Evolutionary conservation across 345 rosid genomes (phyloP), one percentile per base, ranked within the genome.

Genomic region (Aurinia saxatilis): DNA sequence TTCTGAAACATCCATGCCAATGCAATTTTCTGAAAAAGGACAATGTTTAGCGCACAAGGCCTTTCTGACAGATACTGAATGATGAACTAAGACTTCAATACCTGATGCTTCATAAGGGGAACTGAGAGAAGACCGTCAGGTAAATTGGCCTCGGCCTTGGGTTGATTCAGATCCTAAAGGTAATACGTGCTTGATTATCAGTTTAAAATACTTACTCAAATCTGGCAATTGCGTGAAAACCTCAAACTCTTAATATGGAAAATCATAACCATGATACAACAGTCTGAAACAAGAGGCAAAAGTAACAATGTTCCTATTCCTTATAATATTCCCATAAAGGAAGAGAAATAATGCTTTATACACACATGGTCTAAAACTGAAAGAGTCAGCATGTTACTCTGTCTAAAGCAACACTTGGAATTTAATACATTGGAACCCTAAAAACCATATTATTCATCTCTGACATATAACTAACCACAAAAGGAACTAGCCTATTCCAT

Each of bases 1-100:
- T 83, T 92, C 63, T 84, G 95, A 76, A 85, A 85, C 97, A 85
- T 93, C 97, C 97, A 93, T 17, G 88, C 80, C 84, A 93, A 74
- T 63, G 99, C 99, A 81, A 93, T 93, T 80, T 82, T 93, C 99
- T 93, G 82, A 55, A 61, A 65, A 65, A 64, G 34, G 61, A 69
- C 58, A 52, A 13, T 42, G 47, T 52, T 71, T 45, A 59, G 62
- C 30, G 34, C 16, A 68, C 16, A 59, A 66, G 50, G 27, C 18
- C 14, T 52, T 16, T 58, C 16, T 23, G 47, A 47, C 42, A 57
- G 16, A 50, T 49, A 19, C 46, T 47, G 66, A 44, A 71, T 25
- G 51, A 59, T 48, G 71, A 59, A 63, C 21, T n/a, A 50, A 63
- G 35, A 34, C 40, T 57, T 17, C 40, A 41, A 59, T 57, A 93